These are phyloP conservation scores for Cercospora sp. DNA, from an alignment of 2,329 filamentous ascomycete genomes.

Conservation along the genomic window DNA sequence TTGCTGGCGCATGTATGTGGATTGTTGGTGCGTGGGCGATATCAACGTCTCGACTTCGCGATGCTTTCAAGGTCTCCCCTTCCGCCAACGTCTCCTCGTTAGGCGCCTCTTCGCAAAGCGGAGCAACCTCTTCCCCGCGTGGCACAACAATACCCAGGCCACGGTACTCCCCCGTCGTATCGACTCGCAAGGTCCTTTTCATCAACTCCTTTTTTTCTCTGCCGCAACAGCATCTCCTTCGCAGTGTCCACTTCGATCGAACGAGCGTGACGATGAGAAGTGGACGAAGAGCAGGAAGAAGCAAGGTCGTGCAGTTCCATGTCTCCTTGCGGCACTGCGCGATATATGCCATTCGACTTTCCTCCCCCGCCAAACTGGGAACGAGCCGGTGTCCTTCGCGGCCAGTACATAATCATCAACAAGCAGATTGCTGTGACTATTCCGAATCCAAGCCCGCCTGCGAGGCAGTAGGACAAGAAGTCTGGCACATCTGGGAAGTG, in stretches of 20 bases:
- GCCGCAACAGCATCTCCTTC: neutral
- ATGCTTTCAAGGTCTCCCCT: neutral
- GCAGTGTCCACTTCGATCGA: neutral
- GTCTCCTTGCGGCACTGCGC: constrained; percentile 1
- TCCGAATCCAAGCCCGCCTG: constrained; percentile 21
- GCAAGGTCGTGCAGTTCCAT: neutral
- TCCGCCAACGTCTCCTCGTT: neutral
- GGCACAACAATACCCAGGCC: constrained; percentile 24
- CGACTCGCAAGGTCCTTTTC: constrained; percentile 17
- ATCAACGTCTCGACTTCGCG: too few species aligned
- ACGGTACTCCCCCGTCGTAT: constrained; percentile 22
- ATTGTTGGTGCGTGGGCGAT: neutral
- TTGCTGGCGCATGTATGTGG: neutral
- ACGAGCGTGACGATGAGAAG: neutral
- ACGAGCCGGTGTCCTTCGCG: neutral
- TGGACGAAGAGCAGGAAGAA: neutral
- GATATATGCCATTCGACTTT: neutral
- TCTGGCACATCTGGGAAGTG: constrained; percentile 13
- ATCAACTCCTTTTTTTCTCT: neutral
- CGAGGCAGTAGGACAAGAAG: neutral
- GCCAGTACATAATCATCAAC: constrained; percentile 29
- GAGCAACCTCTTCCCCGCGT: neutral
- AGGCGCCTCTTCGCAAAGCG: neutral
- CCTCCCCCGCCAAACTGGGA: neutral
- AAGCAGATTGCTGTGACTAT: constrained; percentile 23